phyloP scores from a whole-genome alignment of 306 rosid genomes.

The Malus sieversii region DNA sequence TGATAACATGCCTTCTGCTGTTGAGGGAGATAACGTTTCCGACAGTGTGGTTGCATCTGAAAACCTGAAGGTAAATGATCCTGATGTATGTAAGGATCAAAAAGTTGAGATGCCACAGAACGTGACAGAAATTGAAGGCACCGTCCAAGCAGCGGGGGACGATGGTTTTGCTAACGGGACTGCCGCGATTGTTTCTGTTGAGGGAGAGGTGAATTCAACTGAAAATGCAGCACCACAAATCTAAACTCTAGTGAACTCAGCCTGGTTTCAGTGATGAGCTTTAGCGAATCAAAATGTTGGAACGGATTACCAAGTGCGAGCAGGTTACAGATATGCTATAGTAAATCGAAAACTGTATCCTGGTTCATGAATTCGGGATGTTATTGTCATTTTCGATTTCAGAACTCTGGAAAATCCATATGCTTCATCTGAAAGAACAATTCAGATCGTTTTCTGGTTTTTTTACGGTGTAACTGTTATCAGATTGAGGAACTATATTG shows the following conservation, averaged over 20 bases:
- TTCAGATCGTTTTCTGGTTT: constrained; percentile 1
- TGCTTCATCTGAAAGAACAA: not conserved
- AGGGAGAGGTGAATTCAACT: constrained; percentile 8
- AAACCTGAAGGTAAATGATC: not conserved
- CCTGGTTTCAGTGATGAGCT: not conserved
- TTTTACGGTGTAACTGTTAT: constrained; percentile 5
- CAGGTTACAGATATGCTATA: not conserved
- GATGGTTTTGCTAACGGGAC: constrained; percentile 3
- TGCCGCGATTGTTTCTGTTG: constrained; percentile 20
- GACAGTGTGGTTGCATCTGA: constrained; percentile 19
- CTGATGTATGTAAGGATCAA: constrained; percentile 8
- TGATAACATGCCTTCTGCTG: constrained; percentile 13
- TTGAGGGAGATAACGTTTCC: constrained; percentile 17
- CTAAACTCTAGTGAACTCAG: not conserved
- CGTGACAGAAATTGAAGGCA: constrained; percentile 19
- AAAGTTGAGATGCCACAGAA: constrained; percentile 19
- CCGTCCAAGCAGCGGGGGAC: constrained; percentile 5
- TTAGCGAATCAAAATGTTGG: not conserved
- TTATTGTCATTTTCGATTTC: not conserved
- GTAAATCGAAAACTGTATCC: not conserved
- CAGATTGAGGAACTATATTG: not conserved
- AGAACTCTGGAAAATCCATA: not conserved
- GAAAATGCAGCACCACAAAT: constrained; percentile 1
- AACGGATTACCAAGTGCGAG: not conserved
- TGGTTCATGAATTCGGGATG: not conserved